phyloP scores from a whole-genome alignment of 2,329 filamentous ascomycete genomes.

The Colletotrichum ledebouriae region DNA sequence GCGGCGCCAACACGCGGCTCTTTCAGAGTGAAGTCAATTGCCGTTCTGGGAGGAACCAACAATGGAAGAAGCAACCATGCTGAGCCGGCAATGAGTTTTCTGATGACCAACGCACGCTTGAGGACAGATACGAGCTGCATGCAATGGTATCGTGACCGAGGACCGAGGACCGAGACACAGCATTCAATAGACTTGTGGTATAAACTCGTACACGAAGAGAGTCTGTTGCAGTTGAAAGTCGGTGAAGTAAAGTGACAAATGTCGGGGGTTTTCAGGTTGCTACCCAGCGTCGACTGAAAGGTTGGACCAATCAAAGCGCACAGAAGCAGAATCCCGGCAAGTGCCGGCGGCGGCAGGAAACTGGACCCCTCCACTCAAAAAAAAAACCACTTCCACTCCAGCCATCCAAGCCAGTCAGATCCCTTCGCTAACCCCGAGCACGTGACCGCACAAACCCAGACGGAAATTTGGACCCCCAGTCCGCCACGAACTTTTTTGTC shows the following conservation, averaged over 20 bases:
- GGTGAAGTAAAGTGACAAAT: constrained; percentile 11
- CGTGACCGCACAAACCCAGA: constrained; percentile 47
- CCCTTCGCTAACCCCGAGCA: constrained; percentile 45
- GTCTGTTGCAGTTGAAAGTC: constrained; percentile 9
- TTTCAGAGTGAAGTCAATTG: not conserved
- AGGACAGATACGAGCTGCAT: constrained; percentile 30
- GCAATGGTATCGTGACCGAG: constrained; percentile 1
- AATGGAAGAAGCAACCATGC: constrained; percentile 24
- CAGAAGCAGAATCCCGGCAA: not conserved
- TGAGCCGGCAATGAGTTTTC: not conserved
- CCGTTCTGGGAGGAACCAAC: not conserved
- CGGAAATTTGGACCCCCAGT: constrained; percentile 21
- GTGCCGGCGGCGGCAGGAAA: too few species aligned
- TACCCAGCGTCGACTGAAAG: not conserved
- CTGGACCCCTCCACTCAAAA: not conserved
- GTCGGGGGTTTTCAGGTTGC: not conserved
- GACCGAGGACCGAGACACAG: constrained; percentile 5
- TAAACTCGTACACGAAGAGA: constrained; percentile 4
- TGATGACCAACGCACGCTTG: not conserved
- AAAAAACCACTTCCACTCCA: not conserved
- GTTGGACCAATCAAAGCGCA: constrained; percentile 5
- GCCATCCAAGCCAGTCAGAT: constrained; percentile 13
- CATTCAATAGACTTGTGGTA: constrained; percentile 3
- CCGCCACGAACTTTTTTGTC: constrained; percentile 32
- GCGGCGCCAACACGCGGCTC: constrained; percentile 17